Evolutionary conservation across 1,139 yeast species (phyloP).

Genomic region (Yamadazyma conglobata): DNA sequence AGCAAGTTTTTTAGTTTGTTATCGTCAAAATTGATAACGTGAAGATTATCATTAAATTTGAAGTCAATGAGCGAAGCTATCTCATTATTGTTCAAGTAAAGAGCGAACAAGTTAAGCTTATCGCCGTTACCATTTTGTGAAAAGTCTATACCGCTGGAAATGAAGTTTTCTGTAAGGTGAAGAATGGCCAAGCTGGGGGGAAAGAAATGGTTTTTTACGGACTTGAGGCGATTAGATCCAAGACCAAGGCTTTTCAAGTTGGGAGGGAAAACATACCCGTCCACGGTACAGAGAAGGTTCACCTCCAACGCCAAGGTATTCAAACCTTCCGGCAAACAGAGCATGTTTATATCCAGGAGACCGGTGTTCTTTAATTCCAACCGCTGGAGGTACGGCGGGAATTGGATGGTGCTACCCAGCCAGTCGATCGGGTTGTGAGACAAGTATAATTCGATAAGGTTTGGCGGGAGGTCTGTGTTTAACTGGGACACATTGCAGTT

Average conservation of each 20-base stretch:
- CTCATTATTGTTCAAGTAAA: constrained; percentile 20
- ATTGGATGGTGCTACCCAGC: constrained; percentile 11
- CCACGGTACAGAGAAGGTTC: constrained; percentile 19
- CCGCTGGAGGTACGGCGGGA: constrained; percentile 15
- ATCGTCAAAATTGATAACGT: constrained; percentile 21
- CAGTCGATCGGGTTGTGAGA: constrained; percentile 26
- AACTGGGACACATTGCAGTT: constrained; percentile 1
- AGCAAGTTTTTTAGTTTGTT: constrained; percentile 18
- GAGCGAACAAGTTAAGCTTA: constrained; percentile 14
- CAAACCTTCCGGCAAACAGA: constrained; percentile 19
- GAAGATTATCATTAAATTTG: constrained; percentile 16
- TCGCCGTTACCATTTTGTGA: constrained; percentile 16
- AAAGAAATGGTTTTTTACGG: constrained; percentile 13
- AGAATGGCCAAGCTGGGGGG: constrained; percentile 17
- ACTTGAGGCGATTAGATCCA: constrained; percentile 19
- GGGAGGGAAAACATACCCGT: constrained; percentile 19
- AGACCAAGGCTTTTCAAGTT: constrained; percentile 19
- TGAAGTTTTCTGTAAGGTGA: constrained; percentile 23
- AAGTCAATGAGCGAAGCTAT: constrained; percentile 14
- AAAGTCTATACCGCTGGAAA: constrained; percentile 17
- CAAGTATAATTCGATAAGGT: constrained; percentile 15
- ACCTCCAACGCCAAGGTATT: constrained; percentile 21
- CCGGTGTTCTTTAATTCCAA: constrained; percentile 20
- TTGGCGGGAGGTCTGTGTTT: constrained; percentile 1
- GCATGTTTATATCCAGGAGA: constrained; percentile 14